Conservation (phyloP, 2,329 filamentous ascomycete species). For the Apiospora pterosperma region DNA sequence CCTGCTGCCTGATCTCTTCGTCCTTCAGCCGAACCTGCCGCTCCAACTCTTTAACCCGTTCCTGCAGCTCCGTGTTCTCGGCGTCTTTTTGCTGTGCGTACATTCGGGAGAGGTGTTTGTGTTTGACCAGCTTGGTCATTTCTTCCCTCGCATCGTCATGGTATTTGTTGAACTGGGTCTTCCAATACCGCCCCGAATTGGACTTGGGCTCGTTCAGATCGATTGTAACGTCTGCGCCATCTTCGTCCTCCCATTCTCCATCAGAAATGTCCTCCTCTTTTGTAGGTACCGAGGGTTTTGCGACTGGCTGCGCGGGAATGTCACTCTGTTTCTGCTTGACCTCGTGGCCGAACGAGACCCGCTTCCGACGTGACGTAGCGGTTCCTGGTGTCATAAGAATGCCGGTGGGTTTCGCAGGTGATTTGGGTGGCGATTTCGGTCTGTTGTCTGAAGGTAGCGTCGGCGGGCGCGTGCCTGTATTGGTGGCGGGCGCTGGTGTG, state of each 20-base stretch:
- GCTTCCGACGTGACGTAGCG: conserved; percentile 57
- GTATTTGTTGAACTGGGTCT: conserved; percentile 71
- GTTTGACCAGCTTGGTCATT: conserved; percentile 74
- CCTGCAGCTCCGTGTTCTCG: conserved; percentile 62
- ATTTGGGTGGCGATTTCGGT: background rate
- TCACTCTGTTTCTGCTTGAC: conserved; percentile 35
- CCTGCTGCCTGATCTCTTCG: conserved; percentile 41
- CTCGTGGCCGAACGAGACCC: conserved; percentile 62
- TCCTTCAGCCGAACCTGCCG: conserved; percentile 45
- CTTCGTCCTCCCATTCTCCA: conserved; percentile 53
- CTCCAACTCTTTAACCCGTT: conserved; percentile 40
- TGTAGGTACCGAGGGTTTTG: background rate
- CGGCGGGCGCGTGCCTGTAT: conserved; percentile 12
- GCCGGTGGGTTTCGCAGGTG: conserved; percentile 43
- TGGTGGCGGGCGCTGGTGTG: conserved; percentile 38
- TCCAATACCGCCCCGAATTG: conserved; percentile 77
- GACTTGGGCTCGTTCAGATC: conserved; percentile 73
- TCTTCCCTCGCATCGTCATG: conserved; percentile 68
- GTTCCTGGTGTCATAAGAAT: conserved; percentile 65
- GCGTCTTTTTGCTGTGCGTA: conserved; percentile 76
- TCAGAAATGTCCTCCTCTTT: conserved; percentile 24
- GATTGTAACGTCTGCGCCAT: conserved; percentile 56
- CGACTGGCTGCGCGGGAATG: conserved; percentile 15
- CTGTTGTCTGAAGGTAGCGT: conserved; percentile 25
- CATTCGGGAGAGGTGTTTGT: conserved; percentile 76